Evolutionary conservation across 177 flowering plant genomes (phyloP), one percentile per base, ranked within the genome.

Genomic region (Telopea speciosissima): DNA sequence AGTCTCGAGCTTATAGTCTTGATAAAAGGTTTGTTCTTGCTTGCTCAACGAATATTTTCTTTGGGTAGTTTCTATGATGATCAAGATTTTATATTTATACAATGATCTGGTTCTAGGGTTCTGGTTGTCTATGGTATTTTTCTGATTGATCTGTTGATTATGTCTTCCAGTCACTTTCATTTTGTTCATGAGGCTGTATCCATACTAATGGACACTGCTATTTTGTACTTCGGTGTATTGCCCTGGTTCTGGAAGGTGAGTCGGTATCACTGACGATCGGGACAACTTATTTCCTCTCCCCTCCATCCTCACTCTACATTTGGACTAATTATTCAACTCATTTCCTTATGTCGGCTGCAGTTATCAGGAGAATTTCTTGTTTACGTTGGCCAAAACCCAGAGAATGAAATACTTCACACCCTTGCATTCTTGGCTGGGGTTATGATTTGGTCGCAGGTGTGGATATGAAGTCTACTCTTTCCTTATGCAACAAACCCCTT

Each of bases 231-330:
- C 72, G 85, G 91, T 22, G 63, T 90, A 49, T 83, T 96, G 81
- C 99, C 98, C 45, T 96, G 95, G 97, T 84, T 91, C 75, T 96
- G 98, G 98, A 89, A 88, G 90, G 98, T 90, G 60, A 71, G 83
- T 76, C n/a, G 11, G 23, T 12, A 83, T 76, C n/a, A 16, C 21
- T 12, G 3, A 17, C 1, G 22, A 60, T 66, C 13, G 25, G 28
- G 42, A 24, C 63, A 9, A 22, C 14, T 71, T 9, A 58, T 25
- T 19, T 73, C 12, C 62, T 33, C 40, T 33, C 40, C 40, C 40
- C 40, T 33, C 40, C 40, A 33, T 2, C 40, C 40, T 6, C 40
- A 33, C 6, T 7, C 40, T 8, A 8, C 40, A 33, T 3, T 33
- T 33, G 4, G 28, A 12, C 24, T 21, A 5, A 8, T n/a, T 75